Evolutionary conservation across 2,329 filamentous ascomycete species (phyloP), one percentile per base, ranked within the genome.

Genomic region (Colletotrichum sp.): DNA sequence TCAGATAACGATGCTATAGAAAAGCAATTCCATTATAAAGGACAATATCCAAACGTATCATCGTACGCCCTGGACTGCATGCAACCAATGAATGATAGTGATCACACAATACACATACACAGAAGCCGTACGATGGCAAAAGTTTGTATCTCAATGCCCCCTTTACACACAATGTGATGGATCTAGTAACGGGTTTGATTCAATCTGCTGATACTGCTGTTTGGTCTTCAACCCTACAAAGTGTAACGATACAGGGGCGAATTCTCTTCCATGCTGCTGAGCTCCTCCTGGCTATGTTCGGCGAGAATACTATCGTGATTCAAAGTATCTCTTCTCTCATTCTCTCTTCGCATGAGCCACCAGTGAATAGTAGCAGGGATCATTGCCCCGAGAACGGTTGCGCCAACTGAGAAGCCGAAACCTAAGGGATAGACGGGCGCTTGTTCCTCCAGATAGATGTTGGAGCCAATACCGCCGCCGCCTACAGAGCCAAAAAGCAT

Each of bases 1-100:
- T 22, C 0, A 1, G n/a, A 13, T 1, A 52, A 52, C 6, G n/a
- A 13, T 12, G 0, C 13, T 4, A 52, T 52, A 6, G 11, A 25
- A 52, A 44, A 52, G 11, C 3, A 22, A 2, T 52, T 5, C 0
- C 1, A 4, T 4, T 13, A 52, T 0, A 22, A 6, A 13, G 3
- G 22, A 8, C 19, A 3, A 11, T 3, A 22, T 3, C 44, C n/a
- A 48, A 48, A 22, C 19, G n/a, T 0, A 13, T 48, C 2, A 2
- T 12, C 5, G 2, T 5, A n/a, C n/a, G 0, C 19, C 44, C 16
- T 0, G 4, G 44, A 48, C n/a, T 48, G 3, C 44, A n/a, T 22
- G 1, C 13, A 2, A 2, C 0, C 22, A 48, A 6, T 22, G 9
- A 8, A 22, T 4, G 1, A 48, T 48, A 48, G 1, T 22, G n/a